Evolutionary conservation across 352 stramenopile species (phyloP).

Genomic region (Globisporangium echinulatum): DNA sequence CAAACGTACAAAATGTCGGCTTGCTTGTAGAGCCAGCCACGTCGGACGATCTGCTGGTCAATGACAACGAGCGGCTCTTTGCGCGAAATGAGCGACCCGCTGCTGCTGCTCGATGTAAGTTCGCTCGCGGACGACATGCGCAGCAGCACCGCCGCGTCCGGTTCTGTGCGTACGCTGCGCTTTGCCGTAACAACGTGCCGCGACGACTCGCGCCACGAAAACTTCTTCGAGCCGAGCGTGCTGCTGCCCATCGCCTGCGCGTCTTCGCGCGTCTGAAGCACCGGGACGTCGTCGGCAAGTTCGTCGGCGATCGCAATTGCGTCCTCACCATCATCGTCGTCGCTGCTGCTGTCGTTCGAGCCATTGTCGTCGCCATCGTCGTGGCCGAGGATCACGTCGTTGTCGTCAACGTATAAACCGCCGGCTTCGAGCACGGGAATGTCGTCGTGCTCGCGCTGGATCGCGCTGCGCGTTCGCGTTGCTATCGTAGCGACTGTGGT

Average conservation of each 20-base stretch:
- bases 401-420: conserved; percentile 17
- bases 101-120: conserved; percentile 17
- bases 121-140: conserved; percentile 46
- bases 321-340: conserved; percentile 8
- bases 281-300: conserved; percentile 46
- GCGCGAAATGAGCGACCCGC: conserved; percentile 31
- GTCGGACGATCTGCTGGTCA: conserved; percentile 40
- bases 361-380: conserved; percentile 25
- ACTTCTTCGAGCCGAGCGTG: conserved; percentile 34
- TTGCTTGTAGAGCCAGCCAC: conserved; percentile 56
- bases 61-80: conserved; percentile 27
- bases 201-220: conserved; percentile 39
- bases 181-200: conserved; percentile 10
- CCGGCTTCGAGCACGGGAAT: conserved; percentile 60
- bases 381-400: conserved; percentile 3
- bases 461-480: background rate
- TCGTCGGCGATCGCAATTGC: conserved; percentile 17
- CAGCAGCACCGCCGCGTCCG: conserved; percentile 39
- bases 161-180: conserved; percentile 12
- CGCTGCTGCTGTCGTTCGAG: conserved; percentile 18
- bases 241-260: conserved; percentile 18
- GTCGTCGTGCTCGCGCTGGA: conserved; percentile 28
- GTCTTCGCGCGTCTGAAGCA: conserved; percentile 65
- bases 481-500: conserved; percentile 4
- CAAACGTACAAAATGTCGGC: conserved; percentile 44